A percentile compares a stretch with the other conserved stretches of the same genome.
These are phyloP conservation scores for Lasiodiplodia citricola DNA, from an alignment of 2,329 filamentous ascomycete species.

Conservation along the genomic window DNA sequence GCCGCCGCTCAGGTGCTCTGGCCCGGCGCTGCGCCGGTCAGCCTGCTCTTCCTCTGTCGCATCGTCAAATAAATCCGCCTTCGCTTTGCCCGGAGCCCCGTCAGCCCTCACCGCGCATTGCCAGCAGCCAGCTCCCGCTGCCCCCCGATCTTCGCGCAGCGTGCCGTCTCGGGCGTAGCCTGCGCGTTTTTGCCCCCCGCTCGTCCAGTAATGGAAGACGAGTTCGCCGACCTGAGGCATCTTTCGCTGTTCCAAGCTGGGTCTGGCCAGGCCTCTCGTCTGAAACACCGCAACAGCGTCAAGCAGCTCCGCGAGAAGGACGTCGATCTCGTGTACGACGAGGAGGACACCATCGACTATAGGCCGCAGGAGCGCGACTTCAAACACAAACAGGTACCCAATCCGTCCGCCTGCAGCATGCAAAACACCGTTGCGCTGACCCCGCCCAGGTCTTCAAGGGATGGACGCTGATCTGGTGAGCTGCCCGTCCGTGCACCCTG, in stretches of 20 bases:
- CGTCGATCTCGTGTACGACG: slow-evolving; percentile 27
- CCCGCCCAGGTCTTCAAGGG: slow-evolving; percentile 27
- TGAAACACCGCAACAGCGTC: slow-evolving; percentile 19
- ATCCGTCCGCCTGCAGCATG: neutral
- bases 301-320: slow-evolving; percentile 21
- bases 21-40: slow-evolving; percentile 18
- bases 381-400: slow-evolving; percentile 29
- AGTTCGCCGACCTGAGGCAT: slow-evolving; percentile 14
- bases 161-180: slow-evolving; percentile 6
- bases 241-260: slow-evolving; percentile 15
- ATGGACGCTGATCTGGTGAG: slow-evolving; percentile 28
- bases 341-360: slow-evolving; percentile 27
- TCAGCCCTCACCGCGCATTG: slow-evolving; percentile 7
- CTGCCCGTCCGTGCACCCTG: slow-evolving; percentile 28
- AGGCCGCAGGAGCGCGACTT: slow-evolving; percentile 27
- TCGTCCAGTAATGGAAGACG: slow-evolving; percentile 25
- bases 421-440: neutral
- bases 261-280: slow-evolving; percentile 3
- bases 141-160: slow-evolving; percentile 18
- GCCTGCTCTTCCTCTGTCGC: neutral
- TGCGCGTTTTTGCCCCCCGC: slow-evolving; percentile 7
- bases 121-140: neutral
- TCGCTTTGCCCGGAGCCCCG: neutral
- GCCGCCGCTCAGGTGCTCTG: slow-evolving; percentile 8
- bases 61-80: neutral